Percentiles rank a stretch among this genome's conserved stretches.
Conservation (phyloP, 306 rosid genomes). For the Pyrus pyrifolia region DNA sequence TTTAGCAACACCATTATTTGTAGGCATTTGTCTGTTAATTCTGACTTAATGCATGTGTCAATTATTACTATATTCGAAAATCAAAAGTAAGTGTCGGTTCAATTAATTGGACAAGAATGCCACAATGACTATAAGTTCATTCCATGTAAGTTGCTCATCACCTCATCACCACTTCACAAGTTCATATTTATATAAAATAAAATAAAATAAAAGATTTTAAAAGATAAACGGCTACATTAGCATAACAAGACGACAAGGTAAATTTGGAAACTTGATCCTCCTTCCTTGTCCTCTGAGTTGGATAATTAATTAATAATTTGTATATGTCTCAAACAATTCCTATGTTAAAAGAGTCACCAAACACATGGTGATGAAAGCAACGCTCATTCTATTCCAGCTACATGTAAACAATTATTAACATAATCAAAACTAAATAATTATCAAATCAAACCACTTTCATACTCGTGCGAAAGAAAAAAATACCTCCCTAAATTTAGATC, state of each 20-base stretch:
- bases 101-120: no score
- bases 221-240: no score
- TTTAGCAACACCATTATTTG: not conserved
- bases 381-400: not conserved
- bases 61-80: no score
- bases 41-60: no score
- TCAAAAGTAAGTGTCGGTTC: not conserved
- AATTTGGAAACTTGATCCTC: not conserved
- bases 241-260: not conserved
- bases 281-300: not conserved
- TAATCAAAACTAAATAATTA: not conserved
- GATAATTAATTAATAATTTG: not conserved
- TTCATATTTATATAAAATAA: no score
- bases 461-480: not conserved
- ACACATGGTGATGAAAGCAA: not conserved
- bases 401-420: not conserved
- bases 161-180: no score
- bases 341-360: not conserved
- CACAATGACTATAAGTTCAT: no score
- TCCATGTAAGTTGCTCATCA: no score
- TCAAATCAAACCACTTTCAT: not conserved
- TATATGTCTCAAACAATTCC: not conserved
- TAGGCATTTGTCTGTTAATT: not conserved
- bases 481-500: not conserved
- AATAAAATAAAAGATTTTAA: no score